Percentiles rank a stretch among this genome's conserved stretches.
Evolutionary conservation across 345 rosid genomes (phyloP).

Genomic region (Moricandia arvensis): DNA sequence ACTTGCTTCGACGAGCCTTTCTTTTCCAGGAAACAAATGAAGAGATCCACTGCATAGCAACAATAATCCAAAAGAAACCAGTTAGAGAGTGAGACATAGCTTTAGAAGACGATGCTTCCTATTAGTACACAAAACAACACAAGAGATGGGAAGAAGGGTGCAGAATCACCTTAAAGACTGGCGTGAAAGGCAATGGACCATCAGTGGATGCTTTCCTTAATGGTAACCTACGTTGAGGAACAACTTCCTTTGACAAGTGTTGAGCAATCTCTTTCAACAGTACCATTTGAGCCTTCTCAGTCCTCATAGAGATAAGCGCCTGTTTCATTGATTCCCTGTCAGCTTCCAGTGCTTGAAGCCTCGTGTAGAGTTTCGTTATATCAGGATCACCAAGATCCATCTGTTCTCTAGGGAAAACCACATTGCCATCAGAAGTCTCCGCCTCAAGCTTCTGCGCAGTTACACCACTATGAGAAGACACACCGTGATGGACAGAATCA

Average conservation of each 20-base stretch:
- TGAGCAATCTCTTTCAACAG: conserved; percentile 95
- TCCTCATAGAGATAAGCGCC: conserved; percentile 84
- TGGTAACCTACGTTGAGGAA: conserved; percentile 55
- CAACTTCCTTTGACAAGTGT: conserved; percentile 72
- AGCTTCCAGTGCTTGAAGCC: conserved; percentile 96
- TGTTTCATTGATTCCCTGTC: conserved; percentile 98
- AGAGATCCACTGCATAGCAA: conserved; percentile 61
- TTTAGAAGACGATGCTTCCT: conserved; percentile 2
- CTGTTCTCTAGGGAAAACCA: conserved; percentile 7
- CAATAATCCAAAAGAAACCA: not conserved
- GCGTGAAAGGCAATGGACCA: conserved; percentile 49
- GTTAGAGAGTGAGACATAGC: not conserved
- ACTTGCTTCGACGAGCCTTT: conserved; percentile 85
- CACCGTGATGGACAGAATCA: conserved; percentile 56
- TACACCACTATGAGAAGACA: conserved; percentile 5
- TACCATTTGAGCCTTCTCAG: conserved; percentile 81
- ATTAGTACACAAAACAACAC: conserved; percentile 2
- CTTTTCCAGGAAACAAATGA: conserved; percentile 83
- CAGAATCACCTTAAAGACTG: conserved; percentile 71
- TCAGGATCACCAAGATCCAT: conserved; percentile 66
- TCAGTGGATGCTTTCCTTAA: conserved; percentile 47
- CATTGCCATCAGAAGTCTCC: conserved; percentile 8
- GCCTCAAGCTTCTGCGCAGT: conserved; percentile 20
- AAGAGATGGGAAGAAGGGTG: conserved; percentile 7
- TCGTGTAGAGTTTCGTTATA: conserved; percentile 69